A percentile compares a stretch with the other conserved stretches of the same genome.
Conservation (phyloP, 306 rosid species). For the Trifolium dubium region DNA sequence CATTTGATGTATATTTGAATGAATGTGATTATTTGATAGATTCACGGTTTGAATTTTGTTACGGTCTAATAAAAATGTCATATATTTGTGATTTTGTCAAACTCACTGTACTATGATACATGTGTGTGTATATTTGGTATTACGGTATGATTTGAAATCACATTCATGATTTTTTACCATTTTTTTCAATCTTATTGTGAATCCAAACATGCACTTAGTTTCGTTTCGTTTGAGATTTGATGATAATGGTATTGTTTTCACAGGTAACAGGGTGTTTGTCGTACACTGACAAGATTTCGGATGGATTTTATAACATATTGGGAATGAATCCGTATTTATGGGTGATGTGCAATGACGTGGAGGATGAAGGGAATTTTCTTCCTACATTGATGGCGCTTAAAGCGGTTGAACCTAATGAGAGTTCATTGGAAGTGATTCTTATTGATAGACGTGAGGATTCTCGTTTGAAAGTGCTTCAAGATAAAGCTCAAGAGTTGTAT, state of each 20-base stretch:
- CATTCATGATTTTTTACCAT: too few relatives aligned
- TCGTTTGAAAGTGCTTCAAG: slow-evolving; percentile 81
- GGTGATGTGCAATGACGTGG: slow-evolving; percentile 82
- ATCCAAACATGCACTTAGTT: not conserved
- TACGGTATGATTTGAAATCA: too few relatives aligned
- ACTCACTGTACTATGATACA: not conserved
- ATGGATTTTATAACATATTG: slow-evolving; percentile 90
- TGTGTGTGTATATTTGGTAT: too few relatives aligned
- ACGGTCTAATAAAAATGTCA: not conserved
- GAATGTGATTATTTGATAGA: not conserved
- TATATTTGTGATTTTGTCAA: not conserved
- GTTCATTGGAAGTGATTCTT: slow-evolving; percentile 81
- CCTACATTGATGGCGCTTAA: slow-evolving; percentile 82
- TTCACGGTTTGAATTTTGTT: not conserved
- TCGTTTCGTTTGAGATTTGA: not conserved
- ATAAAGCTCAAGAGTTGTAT: slow-evolving; percentile 81
- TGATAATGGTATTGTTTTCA: not conserved
- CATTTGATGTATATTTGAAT: not conserved
- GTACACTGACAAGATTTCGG: slow-evolving; percentile 87
- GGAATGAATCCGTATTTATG: slow-evolving; percentile 97
- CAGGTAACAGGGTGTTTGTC: slow-evolving; percentile 97
- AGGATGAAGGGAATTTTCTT: slow-evolving; percentile 72
- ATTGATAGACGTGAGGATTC: slow-evolving; percentile 73
- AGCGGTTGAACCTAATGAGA: slow-evolving; percentile 68
- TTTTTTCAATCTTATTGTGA: not conserved